Conservation (phyloP, 1,284 basidiomycete genomes). For the Porodaedalea pini region DNA sequence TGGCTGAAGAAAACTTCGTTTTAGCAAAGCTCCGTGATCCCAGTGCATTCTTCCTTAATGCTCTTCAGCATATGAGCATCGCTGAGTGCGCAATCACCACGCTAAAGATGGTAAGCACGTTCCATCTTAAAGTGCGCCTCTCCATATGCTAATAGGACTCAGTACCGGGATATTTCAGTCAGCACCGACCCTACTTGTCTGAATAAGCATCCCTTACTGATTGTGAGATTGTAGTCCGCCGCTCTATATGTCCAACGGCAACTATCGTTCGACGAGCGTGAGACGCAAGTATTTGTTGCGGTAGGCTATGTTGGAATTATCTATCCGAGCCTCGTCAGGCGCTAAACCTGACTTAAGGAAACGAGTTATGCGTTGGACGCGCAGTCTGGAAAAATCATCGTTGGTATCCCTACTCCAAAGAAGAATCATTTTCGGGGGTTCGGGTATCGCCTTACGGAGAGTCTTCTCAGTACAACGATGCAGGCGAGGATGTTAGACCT, state of each 20-base stretch:
- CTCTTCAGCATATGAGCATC: constrained; percentile 7
- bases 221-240: constrained; percentile 26
- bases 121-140: background rate
- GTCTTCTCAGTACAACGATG: constrained; percentile 36
- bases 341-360: constrained; percentile 30
- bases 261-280: constrained; percentile 38
- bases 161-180: constrained; percentile 47
- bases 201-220: background rate
- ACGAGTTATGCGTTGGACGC: constrained; percentile 43
- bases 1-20: background rate
- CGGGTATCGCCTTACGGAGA: constrained; percentile 44
- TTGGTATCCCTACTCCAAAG: constrained; percentile 42
- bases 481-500: constrained; percentile 29
- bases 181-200: constrained; percentile 3
- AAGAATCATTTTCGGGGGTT: constrained; percentile 35
- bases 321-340: background rate
- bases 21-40: constrained; percentile 15
- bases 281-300: constrained; percentile 50
- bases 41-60: background rate
- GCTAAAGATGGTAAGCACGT: constrained; percentile 7
- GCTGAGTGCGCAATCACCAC: constrained; percentile 1
- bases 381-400: constrained; percentile 42
- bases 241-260: constrained; percentile 46
- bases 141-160: background rate
- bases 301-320: constrained; percentile 27